Conservation (phyloP, 192 early-diverging fungal genomes). For the Gryganskiella cystojenkinii region DNA sequence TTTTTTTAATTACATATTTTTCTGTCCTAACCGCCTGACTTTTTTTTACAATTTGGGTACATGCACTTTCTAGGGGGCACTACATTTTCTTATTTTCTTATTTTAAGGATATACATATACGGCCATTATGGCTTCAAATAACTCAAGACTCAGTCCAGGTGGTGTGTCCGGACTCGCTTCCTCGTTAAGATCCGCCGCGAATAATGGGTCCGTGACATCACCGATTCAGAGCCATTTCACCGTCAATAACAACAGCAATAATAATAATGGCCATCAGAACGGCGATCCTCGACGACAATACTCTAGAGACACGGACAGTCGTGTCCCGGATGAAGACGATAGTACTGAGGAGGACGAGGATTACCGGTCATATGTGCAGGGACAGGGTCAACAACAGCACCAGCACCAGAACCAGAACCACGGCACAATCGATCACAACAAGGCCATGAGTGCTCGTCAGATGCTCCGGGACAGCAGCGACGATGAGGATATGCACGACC, state of each 20-base stretch:
- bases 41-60: no score
- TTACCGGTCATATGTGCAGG: slow-evolving; percentile 35
- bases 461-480: neutral
- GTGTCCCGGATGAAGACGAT: slow-evolving; percentile 33
- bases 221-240: no score
- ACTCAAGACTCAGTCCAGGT: slow-evolving; percentile 32
- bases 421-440: neutral
- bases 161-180: slow-evolving; percentile 42
- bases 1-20: neutral
- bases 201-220: neutral
- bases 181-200: slow-evolving; percentile 35
- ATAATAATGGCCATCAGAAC: neutral
- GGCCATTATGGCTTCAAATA: slow-evolving; percentile 3
- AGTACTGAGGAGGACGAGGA: slow-evolving; percentile 52
- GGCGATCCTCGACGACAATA: neutral
- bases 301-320: slow-evolving; percentile 13
- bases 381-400: slow-evolving; percentile 29
- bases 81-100: no score
- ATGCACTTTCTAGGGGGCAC: no score
- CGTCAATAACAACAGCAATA: slow-evolving; percentile 11
- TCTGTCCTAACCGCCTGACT: neutral
- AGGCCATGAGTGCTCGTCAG: slow-evolving; percentile 3
- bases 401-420: neutral
- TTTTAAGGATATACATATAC: neutral
- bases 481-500: slow-evolving; percentile 16